Conservation (phyloP, 2,329 filamentous ascomycete genomes). For the Hymenoscyphus infarciens region DNA sequence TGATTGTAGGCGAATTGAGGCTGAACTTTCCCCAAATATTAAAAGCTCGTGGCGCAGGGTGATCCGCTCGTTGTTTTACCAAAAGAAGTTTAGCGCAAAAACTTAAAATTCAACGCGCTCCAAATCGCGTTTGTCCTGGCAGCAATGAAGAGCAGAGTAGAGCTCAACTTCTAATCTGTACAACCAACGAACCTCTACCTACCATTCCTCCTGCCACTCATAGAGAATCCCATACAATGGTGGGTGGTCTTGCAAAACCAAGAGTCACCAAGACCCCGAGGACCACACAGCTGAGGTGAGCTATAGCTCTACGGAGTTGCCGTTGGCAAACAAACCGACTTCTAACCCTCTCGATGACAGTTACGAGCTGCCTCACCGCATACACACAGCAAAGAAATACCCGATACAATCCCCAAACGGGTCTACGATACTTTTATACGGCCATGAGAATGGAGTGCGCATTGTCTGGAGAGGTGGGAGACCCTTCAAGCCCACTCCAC, state of each 20-base stretch:
- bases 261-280: conserved; percentile 28
- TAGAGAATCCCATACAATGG: conserved; percentile 20
- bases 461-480: conserved; percentile 61
- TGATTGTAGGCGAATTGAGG: too few species aligned
- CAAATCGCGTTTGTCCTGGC: background rate
- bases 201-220: background rate
- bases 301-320: background rate
- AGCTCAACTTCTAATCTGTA: too few species aligned
- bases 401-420: conserved; percentile 60
- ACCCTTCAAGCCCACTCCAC: conserved; percentile 50
- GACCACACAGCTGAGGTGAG: conserved; percentile 31
- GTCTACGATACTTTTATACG: conserved; percentile 59
- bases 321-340: background rate
- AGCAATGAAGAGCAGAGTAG: background rate
- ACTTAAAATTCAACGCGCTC: background rate
- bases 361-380: conserved; percentile 55
- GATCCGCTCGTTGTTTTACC: background rate
- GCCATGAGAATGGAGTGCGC: conserved; percentile 59
- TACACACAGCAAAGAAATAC: conserved; percentile 58
- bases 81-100: background rate
- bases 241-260: conserved; percentile 21
- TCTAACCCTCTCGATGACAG: conserved; percentile 37
- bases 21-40: too few species aligned
- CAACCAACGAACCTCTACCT: background rate
- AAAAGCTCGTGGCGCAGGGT: background rate